Evolutionary conservation across 1,284 basidiomycete genomes (phyloP).

Genomic region (Rhodotorula mucilaginosa): DNA sequence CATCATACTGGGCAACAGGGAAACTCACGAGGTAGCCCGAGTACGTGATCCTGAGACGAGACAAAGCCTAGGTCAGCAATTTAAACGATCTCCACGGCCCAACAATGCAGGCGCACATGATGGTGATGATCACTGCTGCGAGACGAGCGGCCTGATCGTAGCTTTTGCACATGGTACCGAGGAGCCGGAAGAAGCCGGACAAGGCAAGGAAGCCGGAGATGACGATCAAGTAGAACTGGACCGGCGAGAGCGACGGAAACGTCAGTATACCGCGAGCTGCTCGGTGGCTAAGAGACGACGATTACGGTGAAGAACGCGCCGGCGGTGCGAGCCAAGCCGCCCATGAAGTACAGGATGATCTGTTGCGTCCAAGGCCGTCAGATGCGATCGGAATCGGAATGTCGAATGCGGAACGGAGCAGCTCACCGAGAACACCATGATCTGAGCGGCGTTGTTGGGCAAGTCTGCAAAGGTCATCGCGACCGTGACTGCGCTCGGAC

Average conservation of each 20-base stretch:
- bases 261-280: too few relatives aligned
- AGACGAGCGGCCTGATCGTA: slow-evolving; percentile 57
- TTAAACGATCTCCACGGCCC: slow-evolving; percentile 54
- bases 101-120: slow-evolving; percentile 54
- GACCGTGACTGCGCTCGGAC: slow-evolving; percentile 68
- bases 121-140: slow-evolving; percentile 54
- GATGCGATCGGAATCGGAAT: too few relatives aligned
- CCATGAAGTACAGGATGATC: slow-evolving; percentile 50
- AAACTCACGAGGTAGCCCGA: slow-evolving; percentile 41
- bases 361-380: too few relatives aligned
- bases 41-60: slow-evolving; percentile 18
- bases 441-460: slow-evolving; percentile 54
- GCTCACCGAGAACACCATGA: slow-evolving; percentile 51
- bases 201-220: slow-evolving; percentile 53
- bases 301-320: slow-evolving; percentile 53
- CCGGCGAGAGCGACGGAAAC: too few relatives aligned
- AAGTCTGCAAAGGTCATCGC: slow-evolving; percentile 57
- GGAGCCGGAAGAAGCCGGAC: slow-evolving; percentile 54
- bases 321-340: slow-evolving; percentile 51
- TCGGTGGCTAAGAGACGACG: too few relatives aligned
- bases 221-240: slow-evolving; percentile 48
- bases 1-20: too few relatives aligned
- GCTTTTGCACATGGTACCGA: slow-evolving; percentile 52
- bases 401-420: too few relatives aligned
- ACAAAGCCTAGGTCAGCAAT: background rate